These are phyloP conservation scores for Ceratobasidium sp. DNA, from an alignment of 1,284 basidiomycete species.

Conservation along the genomic window DNA sequence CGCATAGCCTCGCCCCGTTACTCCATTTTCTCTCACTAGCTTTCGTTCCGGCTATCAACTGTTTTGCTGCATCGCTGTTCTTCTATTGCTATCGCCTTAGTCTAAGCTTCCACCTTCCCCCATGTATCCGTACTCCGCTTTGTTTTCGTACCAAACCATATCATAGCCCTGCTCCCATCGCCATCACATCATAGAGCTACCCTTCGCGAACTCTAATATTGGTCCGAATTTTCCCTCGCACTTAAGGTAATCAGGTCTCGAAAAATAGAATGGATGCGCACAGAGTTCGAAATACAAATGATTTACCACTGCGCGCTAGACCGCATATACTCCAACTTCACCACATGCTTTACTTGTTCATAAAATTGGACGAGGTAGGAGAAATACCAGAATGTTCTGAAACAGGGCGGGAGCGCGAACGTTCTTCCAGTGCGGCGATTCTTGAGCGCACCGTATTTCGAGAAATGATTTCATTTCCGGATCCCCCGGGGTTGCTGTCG, in stretches of 20 bases:
- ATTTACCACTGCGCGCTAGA: background rate
- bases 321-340: background rate
- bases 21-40: background rate
- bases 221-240: too few species aligned
- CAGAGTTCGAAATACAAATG: background rate
- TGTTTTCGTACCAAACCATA: too few species aligned
- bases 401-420: conserved; percentile 30
- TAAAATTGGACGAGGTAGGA: background rate
- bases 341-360: background rate
- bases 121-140: too few species aligned
- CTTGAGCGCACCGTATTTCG: conserved; percentile 31
- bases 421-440: conserved; percentile 36
- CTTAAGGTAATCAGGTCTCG: background rate
- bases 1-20: background rate
- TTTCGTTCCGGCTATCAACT: too few species aligned
- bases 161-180: too few species aligned
- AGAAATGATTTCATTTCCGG: background rate
- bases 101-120: too few species aligned
- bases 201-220: too few species aligned
- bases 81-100: too few species aligned
- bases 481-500: too few species aligned
- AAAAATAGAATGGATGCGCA: background rate
- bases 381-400: conserved; percentile 19
- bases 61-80: too few species aligned
- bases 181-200: too few species aligned